Base-by-base conservation (phyloP, 2,329 filamentous ascomycete genomes). In the Penicillium occitanis region DNA sequence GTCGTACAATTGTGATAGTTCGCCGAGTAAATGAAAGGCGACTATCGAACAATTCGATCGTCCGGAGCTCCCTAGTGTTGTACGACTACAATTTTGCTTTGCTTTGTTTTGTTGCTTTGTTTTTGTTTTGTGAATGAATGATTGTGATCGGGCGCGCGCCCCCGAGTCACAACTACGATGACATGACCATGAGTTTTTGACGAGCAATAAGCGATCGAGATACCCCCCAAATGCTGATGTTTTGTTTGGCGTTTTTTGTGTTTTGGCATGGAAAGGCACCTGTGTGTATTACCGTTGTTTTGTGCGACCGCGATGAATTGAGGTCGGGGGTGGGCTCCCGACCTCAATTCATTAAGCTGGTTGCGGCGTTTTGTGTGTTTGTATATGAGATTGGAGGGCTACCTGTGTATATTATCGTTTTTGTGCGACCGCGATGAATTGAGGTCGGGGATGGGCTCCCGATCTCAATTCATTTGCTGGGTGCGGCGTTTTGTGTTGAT, bases 191-290 rank as follows among this genome's bases (percentile, higher is more conserved):
- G 50, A 53, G 19, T 30, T 53, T 53, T 33, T n/a, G 50, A 53
- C 50, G 50, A 53, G 28, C 50, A 53, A 30, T 53, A 19, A 33
- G 28, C 50, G 28, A 53, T 33, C n/a, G 28, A 30, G 50, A 33
- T 53, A 33, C 50, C 50, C 50, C 28, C 50, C 28, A 53, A 53
- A 53, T 53, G 50, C 13, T 7, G n/a, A 53, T 53, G 28, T 14
- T 76, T 65, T 72, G 40, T 46, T 42, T 42, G 33, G 62, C 70
- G 35, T 51, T 50, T 28, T 28, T 7, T 6, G 7, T 3, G 2
- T 25, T 25, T 25, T 55, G 28, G 17, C 17, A 19, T 55, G 28
- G 51, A 55, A 30, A 6, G 48, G 22, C 46, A 50, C 11, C 46
- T 17, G 13, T 51, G 48, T 51, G 28, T 50, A 50, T 37, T 53